phyloP scores from a whole-genome alignment of 768 basidiomycete genomes.

The Boletus vinaceobasis region DNA sequence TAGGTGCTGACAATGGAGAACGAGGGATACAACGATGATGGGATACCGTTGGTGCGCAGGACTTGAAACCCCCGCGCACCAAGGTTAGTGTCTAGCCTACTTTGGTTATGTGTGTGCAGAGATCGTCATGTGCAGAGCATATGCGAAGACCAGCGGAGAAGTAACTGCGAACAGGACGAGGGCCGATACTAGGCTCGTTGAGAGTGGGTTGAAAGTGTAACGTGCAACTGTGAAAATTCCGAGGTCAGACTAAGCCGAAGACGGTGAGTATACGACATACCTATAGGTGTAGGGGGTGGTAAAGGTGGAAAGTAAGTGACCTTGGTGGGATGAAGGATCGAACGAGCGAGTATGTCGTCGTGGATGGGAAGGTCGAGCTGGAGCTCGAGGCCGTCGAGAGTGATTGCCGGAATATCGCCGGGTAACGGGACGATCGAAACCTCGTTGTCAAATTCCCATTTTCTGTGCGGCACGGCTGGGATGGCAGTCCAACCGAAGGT shows the following conservation, averaged over 20 bases:
- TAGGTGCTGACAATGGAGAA: background rate
- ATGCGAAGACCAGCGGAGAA: slow-evolving; percentile 17
- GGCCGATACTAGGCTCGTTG: slow-evolving; percentile 12
- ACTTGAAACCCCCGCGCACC: background rate
- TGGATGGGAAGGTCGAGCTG: slow-evolving; percentile 28
- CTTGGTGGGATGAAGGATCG: slow-evolving; percentile 25
- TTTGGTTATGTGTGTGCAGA: background rate
- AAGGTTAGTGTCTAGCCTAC: background rate
- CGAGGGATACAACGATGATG: background rate
- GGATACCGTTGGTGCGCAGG: background rate
- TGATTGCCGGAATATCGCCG: slow-evolving; percentile 1
- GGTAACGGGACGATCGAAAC: slow-evolving; percentile 21
- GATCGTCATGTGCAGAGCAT: slow-evolving; percentile 10
- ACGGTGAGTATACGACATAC: slow-evolving; percentile 10
- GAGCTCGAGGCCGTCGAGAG: slow-evolving; percentile 22
- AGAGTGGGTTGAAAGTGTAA: slow-evolving; percentile 7
- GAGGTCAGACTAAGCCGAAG: background rate
- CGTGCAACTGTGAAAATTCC: slow-evolving; percentile 4
- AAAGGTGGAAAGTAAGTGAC: slow-evolving; percentile 24
- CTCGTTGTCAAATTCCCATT: slow-evolving; percentile 31
- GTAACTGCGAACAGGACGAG: slow-evolving; percentile 16
- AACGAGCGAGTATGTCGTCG: slow-evolving; percentile 20
- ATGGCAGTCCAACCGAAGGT: slow-evolving; percentile 40
- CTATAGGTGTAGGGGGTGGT: slow-evolving; percentile 8
- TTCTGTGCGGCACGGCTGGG: slow-evolving; percentile 11